These are phyloP conservation scores for Jacaranda mimosifolia DNA, from an alignment of 257 asterid genomes.

Conservation along the genomic window DNA sequence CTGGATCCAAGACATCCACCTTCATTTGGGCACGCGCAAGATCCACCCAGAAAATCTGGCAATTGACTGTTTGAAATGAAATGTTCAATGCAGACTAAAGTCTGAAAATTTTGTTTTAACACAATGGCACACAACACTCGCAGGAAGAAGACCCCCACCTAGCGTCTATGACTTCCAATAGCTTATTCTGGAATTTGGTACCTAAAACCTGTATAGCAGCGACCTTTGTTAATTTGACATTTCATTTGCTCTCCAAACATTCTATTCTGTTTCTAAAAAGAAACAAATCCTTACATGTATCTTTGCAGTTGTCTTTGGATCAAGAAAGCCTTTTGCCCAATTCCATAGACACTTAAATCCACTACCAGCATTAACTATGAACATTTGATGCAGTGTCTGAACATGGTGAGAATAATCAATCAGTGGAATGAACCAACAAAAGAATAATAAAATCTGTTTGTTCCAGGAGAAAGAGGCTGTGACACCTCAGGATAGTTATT, in stretches of 20 bases:
- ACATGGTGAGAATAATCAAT: constrained; percentile 32
- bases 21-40: constrained; percentile 57
- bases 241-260: constrained; percentile 6
- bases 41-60: constrained; percentile 72
- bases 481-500: constrained; percentile 78
- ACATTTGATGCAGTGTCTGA: constrained; percentile 71
- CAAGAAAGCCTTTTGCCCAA: constrained; percentile 68
- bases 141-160: constrained; percentile 41
- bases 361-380: constrained; percentile 68
- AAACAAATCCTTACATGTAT: constrained; percentile 53
- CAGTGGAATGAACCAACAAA: constrained; percentile 8
- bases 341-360: constrained; percentile 67
- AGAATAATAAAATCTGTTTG: constrained; percentile 1
- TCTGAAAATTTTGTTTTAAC: not conserved
- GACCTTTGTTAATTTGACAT: constrained; percentile 4
- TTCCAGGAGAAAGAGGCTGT: constrained; percentile 20
- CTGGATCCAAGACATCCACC: constrained; percentile 69
- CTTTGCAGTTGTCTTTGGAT: constrained; percentile 64
- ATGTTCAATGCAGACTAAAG: constrained; percentile 1
- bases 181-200: constrained; percentile 56
- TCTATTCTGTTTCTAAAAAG: constrained; percentile 11
- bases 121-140: not conserved
- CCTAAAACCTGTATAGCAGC: constrained; percentile 55
- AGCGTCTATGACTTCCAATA: constrained; percentile 58
- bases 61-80: constrained; percentile 53